Evolutionary conservation across 208 protist genomes (phyloP), one percentile per base, ranked within the genome.

Genomic region (Leishmania braziliensis): DNA sequence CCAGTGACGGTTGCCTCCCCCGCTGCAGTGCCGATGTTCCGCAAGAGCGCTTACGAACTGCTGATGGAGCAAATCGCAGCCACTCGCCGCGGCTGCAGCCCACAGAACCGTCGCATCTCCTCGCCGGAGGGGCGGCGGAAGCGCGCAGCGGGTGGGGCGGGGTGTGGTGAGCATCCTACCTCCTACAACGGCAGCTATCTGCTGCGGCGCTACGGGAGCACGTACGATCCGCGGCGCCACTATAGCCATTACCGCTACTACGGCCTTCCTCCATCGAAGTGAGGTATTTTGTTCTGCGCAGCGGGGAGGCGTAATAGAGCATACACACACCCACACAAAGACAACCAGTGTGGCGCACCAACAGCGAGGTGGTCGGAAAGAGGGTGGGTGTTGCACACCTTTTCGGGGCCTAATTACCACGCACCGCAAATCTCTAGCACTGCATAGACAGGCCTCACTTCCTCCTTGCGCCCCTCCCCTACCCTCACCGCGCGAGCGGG

Each of bases 161-260:
- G n/a, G 50, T 71, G 74, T 20, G 18, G 14, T 29, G 71, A 63
- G 58, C 60, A 73, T 58, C 71, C 81, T 10, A 26, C 66, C n/a
- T 54, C 83, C 26, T 87, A 81, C 53, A 85, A 86, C 50, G 86
- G 79, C 8, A 89, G 88, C 54, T 97, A 95, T 78, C 79, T 95
- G 10, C 87, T 97, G 26, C 81, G 88, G 54, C 89, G 93, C 33
- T 97, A 97, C 76, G 90, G 93, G 18, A 91, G 93, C 23, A 75
- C 82, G 5, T 94, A 85, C 79, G 81, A 85, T 26, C 80, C 82
- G 33, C 90, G 93, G 70, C 88, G 84, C 53, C 89, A 91, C 73
- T 97, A 95, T 85, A 80, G 80, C 71, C 80, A 94, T 68, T 97
- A 95, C 75, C 90, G 90, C 29, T 85, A 92, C 79, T 75, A 94